These are phyloP conservation scores for Rhizopus delemar DNA, from an alignment of 371 early-diverging fungal genomes.

Conservation along the genomic window DNA sequence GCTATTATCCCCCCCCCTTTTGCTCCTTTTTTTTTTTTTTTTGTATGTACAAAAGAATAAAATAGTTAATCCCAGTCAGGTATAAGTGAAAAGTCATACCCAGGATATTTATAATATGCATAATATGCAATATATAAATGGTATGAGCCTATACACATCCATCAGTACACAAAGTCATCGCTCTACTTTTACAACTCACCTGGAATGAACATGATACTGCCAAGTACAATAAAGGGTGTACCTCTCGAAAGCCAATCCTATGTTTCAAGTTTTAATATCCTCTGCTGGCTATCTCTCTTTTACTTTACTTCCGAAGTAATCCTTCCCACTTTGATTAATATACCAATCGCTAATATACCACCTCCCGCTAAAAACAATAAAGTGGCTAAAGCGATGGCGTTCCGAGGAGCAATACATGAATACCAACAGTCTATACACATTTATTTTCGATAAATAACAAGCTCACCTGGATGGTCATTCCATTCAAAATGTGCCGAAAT, in stretches of 20 bases:
- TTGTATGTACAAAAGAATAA: neutral
- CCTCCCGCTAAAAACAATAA: constrained; percentile 53
- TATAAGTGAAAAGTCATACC: constrained; percentile 56
- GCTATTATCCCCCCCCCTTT: no score
- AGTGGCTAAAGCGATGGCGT: constrained; percentile 59
- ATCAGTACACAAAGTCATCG: neutral
- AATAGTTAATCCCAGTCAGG: constrained; percentile 46
- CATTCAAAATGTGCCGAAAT: constrained; percentile 54
- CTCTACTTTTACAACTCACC: constrained; percentile 17
- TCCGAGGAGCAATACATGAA: constrained; percentile 59
- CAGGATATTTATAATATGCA: constrained; percentile 55
- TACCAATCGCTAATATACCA: constrained; percentile 57
- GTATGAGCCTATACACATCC: constrained; percentile 37
- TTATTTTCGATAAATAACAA: neutral
- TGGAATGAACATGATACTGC: constrained; percentile 59
- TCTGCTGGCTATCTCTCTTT: neutral
- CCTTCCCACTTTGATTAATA: constrained; percentile 55
- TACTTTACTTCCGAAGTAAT: constrained; percentile 43
- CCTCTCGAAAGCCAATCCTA: constrained; percentile 62
- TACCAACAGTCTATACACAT: neutral
- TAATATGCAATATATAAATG: constrained; percentile 55
- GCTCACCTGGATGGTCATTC: constrained; percentile 42
- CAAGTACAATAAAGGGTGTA: constrained; percentile 52
- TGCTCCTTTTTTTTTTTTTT: neutral
- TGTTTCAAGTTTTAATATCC: neutral